Percentiles rank a stretch among this genome's conserved stretches.
phyloP scores from a whole-genome alignment of 2,329 filamentous ascomycete species.

The Trichoderma sp. region DNA sequence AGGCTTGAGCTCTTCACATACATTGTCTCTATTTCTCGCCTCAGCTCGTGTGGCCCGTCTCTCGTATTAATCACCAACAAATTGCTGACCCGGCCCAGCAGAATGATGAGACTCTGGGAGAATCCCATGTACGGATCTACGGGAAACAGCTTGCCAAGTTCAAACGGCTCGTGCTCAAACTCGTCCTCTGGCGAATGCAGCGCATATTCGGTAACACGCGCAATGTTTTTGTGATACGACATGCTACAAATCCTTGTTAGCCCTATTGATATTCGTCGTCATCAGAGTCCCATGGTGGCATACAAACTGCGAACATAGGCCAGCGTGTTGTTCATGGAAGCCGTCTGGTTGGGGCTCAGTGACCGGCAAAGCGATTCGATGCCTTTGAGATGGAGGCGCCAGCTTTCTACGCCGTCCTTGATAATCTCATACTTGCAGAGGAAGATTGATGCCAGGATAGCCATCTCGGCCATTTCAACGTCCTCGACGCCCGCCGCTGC shows the following conservation, averaged over 20 bases:
- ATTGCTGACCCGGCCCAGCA: conserved; percentile 12
- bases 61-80: background rate
- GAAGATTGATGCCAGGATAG: conserved; percentile 21
- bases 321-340: conserved; percentile 19
- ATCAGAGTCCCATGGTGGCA: background rate
- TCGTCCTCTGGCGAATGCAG: background rate
- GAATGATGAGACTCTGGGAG: conserved; percentile 23
- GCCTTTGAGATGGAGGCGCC: conserved; percentile 17
- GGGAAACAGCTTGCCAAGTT: background rate
- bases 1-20: background rate
- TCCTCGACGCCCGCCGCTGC: background rate
- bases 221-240: conserved; percentile 26
- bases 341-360: background rate
- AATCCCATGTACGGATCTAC: conserved; percentile 27
- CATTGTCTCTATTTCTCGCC: background rate
- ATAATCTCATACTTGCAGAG: conserved; percentile 27
- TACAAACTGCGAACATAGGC: conserved; percentile 25
- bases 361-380: conserved; percentile 22
- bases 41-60: background rate
- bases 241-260: background rate
- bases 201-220: conserved; percentile 10
- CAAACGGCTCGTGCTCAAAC: conserved; percentile 13
- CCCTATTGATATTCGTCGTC: background rate
- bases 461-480: conserved; percentile 14
- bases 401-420: conserved; percentile 22